Percentiles rank a stretch among this genome's conserved stretches.
phyloP scores from a whole-genome alignment of 345 rosid species.

The Excoecaria agallocha region DNA sequence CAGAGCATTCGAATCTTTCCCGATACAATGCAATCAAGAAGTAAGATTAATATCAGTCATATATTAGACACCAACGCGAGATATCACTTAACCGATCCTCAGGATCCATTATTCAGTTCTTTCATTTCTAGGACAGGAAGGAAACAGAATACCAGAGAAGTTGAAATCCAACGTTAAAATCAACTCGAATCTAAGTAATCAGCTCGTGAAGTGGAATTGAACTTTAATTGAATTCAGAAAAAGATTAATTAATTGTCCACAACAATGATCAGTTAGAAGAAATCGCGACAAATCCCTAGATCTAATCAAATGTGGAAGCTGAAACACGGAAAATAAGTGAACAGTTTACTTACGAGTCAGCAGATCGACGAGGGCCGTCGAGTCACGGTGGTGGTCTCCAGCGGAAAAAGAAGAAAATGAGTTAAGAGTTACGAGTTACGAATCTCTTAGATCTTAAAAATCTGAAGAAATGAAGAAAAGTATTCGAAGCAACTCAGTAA shows the following conservation, averaged over 20 bases:
- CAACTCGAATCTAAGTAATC: neutral
- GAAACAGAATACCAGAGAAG: neutral
- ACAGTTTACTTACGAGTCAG: constrained; percentile 1
- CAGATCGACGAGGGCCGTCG: neutral
- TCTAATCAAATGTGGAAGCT: neutral
- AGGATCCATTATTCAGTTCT: neutral
- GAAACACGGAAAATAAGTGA: neutral
- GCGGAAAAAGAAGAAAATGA: neutral
- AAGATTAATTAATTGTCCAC: neutral
- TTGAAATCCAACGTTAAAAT: neutral
- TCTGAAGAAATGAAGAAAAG: constrained; percentile 8
- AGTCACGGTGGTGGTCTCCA: constrained; percentile 3
- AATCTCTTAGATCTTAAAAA: constrained; percentile 6
- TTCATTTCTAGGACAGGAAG: neutral
- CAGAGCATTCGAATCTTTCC: neutral
- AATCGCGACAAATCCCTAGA: constrained; percentile 2
- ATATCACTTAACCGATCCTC: neutral
- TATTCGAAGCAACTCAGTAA: neutral
- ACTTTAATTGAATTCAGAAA: neutral
- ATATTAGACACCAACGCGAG: neutral
- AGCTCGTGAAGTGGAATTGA: neutral
- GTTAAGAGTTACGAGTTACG: neutral
- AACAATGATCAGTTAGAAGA: neutral
- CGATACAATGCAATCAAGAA: neutral
- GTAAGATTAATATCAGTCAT: neutral